phyloP scores from a whole-genome alignment of 176 grass and related monocot species.

The Rhynchospora pubera region DNA sequence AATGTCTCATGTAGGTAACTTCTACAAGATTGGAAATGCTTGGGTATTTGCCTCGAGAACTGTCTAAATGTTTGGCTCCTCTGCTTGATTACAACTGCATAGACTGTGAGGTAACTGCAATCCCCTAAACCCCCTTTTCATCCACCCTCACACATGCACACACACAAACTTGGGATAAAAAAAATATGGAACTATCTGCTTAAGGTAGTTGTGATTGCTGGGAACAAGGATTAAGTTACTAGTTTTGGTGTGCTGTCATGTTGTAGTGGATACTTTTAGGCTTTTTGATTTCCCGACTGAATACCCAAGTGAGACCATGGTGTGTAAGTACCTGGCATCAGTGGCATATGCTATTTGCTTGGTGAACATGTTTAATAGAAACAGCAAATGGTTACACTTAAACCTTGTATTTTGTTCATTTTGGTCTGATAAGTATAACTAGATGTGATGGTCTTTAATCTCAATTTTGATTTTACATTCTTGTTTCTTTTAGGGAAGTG shows the following conservation, averaged over 20 bases:
- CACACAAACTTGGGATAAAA: background rate
- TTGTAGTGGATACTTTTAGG: background rate
- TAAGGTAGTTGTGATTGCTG: background rate
- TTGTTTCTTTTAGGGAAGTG: slow-evolving; percentile 47
- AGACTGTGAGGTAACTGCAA: slow-evolving; percentile 56
- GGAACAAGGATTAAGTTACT: background rate
- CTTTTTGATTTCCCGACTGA: background rate
- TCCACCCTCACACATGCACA: background rate
- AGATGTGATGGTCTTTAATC: background rate
- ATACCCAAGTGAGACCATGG: background rate
- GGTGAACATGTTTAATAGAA: background rate
- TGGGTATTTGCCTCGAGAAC: slow-evolving; percentile 80
- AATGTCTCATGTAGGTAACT: slow-evolving; percentile 44
- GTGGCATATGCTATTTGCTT: background rate
- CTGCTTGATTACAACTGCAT: slow-evolving; percentile 46
- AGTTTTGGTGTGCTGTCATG: background rate
- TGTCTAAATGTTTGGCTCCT: slow-evolving; percentile 76
- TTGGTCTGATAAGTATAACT: background rate
- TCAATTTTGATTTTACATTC: background rate
- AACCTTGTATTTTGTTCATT: background rate
- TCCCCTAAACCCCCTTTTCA: background rate
- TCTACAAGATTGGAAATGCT: slow-evolving; percentile 53
- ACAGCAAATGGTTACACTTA: background rate
- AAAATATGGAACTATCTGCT: background rate
- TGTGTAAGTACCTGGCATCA: background rate